Conservation (phyloP, 805 yeast species). For the Wickerhamiella vanderwaltii region DNA sequence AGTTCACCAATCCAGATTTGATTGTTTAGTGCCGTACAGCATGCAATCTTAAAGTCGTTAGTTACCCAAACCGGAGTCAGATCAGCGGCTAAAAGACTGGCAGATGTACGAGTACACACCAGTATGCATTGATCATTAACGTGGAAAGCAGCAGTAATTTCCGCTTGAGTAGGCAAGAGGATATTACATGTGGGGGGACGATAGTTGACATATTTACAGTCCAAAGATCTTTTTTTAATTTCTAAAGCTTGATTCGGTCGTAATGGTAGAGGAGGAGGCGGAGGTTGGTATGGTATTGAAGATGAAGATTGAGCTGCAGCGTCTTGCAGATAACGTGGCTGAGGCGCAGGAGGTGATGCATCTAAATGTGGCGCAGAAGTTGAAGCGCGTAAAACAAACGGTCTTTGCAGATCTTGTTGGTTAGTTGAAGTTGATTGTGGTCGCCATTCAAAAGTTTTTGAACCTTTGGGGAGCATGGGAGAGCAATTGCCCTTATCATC, state of each 20-base stretch:
- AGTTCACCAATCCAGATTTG: constrained; percentile 4
- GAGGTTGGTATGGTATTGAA: not conserved
- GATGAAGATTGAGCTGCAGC: too few species aligned
- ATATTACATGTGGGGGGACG: constrained; percentile 1
- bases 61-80: not conserved
- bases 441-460: constrained; percentile 2
- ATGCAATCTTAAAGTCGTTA: not conserved
- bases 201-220: not conserved
- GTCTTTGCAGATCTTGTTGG: too few species aligned
- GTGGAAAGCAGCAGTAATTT: not conserved
- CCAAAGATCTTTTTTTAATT: not conserved
- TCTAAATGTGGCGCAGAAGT: too few species aligned
- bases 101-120: not conserved
- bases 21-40: not conserved
- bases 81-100: not conserved
- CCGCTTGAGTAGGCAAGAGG: not conserved
- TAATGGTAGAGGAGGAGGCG: not conserved
- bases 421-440: too few species aligned
- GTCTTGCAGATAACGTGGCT: too few species aligned
- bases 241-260: not conserved
- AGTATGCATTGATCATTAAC: not conserved
- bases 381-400: too few species aligned
- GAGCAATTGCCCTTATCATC: not conserved
- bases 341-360: too few species aligned
- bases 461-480: constrained; percentile 4